These are phyloP conservation scores for Rhodomyrtus psidioides DNA, from an alignment of 441 rosid genomes.

Conservation along the genomic window DNA sequence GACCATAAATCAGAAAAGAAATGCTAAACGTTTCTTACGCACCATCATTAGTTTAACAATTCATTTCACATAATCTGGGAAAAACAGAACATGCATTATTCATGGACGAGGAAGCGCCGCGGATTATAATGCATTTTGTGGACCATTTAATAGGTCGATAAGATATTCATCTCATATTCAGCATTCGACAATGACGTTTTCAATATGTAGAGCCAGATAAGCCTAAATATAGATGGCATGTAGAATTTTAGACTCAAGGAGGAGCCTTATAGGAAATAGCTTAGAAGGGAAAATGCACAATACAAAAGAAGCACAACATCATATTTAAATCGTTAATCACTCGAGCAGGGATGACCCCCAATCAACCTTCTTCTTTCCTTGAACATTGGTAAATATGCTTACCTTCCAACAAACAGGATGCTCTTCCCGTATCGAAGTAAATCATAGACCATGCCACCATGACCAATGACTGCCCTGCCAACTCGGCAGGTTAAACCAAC, in stretches of 20 bases:
- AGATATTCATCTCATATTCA: neutral
- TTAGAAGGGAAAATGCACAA: neutral
- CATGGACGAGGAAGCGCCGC: neutral
- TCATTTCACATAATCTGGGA: neutral
- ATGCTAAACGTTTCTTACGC: neutral
- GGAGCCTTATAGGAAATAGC: neutral
- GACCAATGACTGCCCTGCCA: constrained; percentile 62
- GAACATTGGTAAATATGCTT: neutral
- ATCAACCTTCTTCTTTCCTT: neutral
- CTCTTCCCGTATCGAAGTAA: constrained; percentile 55
- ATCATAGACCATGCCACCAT: constrained; percentile 55
- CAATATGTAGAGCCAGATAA: neutral
- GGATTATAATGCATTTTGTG: neutral
- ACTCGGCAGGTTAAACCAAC: constrained; percentile 65
- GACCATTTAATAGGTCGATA: neutral
- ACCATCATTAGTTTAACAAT: neutral
- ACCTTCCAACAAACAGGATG: constrained; percentile 69
- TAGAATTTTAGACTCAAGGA: neutral
- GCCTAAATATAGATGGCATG: neutral
- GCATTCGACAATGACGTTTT: neutral
- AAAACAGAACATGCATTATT: neutral
- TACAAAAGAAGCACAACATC: neutral
- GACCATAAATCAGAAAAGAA: neutral
- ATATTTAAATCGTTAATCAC: neutral
- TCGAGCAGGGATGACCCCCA: neutral